Percentiles rank a stretch among this genome's conserved stretches.
These are phyloP conservation scores for Lavandula angustifolia DNA, from an alignment of 257 asterid species.

Conservation along the genomic window DNA sequence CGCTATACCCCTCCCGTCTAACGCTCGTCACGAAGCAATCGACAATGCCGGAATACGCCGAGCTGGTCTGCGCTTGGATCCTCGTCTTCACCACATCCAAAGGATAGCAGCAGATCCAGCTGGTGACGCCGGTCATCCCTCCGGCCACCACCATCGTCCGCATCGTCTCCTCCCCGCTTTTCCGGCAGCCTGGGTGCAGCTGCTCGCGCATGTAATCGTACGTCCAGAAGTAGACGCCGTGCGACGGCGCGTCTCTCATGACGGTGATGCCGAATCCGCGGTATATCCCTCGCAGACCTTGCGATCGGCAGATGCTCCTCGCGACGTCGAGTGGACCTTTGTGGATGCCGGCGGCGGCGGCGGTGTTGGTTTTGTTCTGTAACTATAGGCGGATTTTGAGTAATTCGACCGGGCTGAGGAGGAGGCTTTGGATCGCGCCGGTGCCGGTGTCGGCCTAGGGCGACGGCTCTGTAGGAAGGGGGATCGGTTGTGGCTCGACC, in stretches of 20 bases:
- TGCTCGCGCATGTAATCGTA: conserved; percentile 63
- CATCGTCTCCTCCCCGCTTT: conserved; percentile 47
- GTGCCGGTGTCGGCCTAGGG: conserved; percentile 65
- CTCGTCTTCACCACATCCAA: conserved; percentile 75
- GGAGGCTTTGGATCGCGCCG: conserved; percentile 66
- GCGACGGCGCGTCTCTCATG: conserved; percentile 74
- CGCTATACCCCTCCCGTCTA: conserved; percentile 50
- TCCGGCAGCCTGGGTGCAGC: conserved; percentile 73
- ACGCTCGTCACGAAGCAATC: conserved; percentile 61
- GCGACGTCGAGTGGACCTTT: conserved; percentile 57
- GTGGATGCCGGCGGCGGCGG: conserved; percentile 9
- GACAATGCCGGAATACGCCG: conserved; percentile 47
- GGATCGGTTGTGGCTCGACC: conserved; percentile 38
- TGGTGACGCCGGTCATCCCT: conserved; percentile 70
- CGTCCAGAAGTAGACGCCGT: conserved; percentile 69
- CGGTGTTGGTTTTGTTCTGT: conserved; percentile 34
- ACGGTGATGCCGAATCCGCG: conserved; percentile 66
- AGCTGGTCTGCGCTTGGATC: conserved; percentile 55
- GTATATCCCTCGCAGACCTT: conserved; percentile 62
- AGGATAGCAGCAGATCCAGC: conserved; percentile 81
- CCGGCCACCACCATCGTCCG: conserved; percentile 76
- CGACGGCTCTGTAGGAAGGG: conserved; percentile 62
- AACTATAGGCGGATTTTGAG: conserved; percentile 76
- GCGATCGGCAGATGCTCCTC: conserved; percentile 41
- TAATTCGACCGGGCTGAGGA: conserved; percentile 74